A percentile compares a stretch with the other conserved stretches of the same genome.
These are phyloP conservation scores for Sporopachydermia quercuum DNA, from an alignment of 805 yeast genomes.

Conservation along the genomic window DNA sequence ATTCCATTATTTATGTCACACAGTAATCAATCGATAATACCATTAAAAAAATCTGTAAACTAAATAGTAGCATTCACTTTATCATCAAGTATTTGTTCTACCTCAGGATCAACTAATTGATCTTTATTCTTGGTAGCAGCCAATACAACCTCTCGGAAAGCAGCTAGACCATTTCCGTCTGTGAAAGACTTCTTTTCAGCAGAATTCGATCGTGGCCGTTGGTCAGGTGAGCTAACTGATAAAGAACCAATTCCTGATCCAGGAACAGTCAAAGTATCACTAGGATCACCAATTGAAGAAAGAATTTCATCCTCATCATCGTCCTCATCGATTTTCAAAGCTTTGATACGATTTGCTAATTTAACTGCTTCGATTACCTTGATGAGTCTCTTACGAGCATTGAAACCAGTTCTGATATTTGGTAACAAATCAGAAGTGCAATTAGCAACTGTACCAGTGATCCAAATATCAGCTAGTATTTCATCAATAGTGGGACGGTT, in stretches of 20 bases:
- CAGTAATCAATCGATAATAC: no score
- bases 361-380: slow-evolving; percentile 77
- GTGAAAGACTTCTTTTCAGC: neutral
- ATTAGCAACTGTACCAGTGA: slow-evolving; percentile 22
- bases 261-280: slow-evolving; percentile 6
- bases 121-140: slow-evolving; percentile 54
- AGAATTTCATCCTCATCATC: slow-evolving; percentile 33
- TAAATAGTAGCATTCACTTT: no score
- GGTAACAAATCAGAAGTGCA: slow-evolving; percentile 59
- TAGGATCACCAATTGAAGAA: slow-evolving; percentile 11
- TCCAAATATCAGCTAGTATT: slow-evolving; percentile 65
- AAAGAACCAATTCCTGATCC: slow-evolving; percentile 5
- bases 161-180: slow-evolving; percentile 32
- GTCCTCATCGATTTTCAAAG: slow-evolving; percentile 37
- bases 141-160: slow-evolving; percentile 55
- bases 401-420: slow-evolving; percentile 62
- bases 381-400: slow-evolving; percentile 70
- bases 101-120: no score
- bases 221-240: slow-evolving; percentile 2
- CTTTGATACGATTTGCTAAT: slow-evolving; percentile 63
- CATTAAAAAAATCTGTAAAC: no score
- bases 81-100: neutral
- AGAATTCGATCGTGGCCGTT: slow-evolving; percentile 8
- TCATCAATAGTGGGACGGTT: slow-evolving; percentile 55
- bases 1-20: no score